These are phyloP conservation scores for Wilcoxina mikolae DNA, from an alignment of 495 filamentous ascomycete species.

Conservation along the genomic window DNA sequence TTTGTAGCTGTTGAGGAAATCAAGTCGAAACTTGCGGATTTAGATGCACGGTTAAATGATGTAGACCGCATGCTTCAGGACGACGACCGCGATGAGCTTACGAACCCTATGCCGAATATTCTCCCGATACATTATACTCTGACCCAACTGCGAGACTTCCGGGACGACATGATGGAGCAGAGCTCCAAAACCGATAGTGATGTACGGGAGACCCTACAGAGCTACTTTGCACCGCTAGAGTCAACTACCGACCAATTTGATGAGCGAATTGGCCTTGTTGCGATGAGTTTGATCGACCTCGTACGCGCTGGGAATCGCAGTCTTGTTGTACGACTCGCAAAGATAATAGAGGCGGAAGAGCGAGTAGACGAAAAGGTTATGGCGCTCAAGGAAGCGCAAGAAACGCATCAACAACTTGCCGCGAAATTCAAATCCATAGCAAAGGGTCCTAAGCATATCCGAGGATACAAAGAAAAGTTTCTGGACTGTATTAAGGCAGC, in stretches of 20 bases:
- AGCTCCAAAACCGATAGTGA: constrained; percentile 61
- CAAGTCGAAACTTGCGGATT: constrained; percentile 73
- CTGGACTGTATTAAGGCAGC: constrained; percentile 59
- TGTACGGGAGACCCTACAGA: constrained; percentile 61
- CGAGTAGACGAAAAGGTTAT: constrained; percentile 82
- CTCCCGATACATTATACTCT: constrained; percentile 79
- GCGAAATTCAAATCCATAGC: constrained; percentile 81
- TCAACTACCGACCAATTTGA: constrained; percentile 85
- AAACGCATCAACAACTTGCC: constrained; percentile 86
- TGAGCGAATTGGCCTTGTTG: constrained; percentile 76
- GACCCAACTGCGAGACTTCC: constrained; percentile 77
- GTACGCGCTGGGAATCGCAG: constrained; percentile 71
- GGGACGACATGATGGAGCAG: constrained; percentile 92
- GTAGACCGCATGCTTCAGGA: constrained; percentile 60
- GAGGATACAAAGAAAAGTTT: constrained; percentile 95
- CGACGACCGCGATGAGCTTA: constrained; percentile 56
- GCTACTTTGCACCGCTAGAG: constrained; percentile 80
- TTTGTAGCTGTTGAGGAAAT: constrained; percentile 85
- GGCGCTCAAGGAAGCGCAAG: constrained; percentile 83
- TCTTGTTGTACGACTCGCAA: constrained; percentile 75
- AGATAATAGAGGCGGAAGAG: constrained; percentile 90
- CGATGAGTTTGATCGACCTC: constrained; percentile 75
- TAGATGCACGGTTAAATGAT: constrained; percentile 57
- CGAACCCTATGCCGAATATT: constrained; percentile 82
- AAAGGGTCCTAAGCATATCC: constrained; percentile 73